Percentiles rank a stretch among this genome's conserved stretches.
phyloP scores from a whole-genome alignment of 1,284 basidiomycete genomes.

The Cyathus pygmaeus region DNA sequence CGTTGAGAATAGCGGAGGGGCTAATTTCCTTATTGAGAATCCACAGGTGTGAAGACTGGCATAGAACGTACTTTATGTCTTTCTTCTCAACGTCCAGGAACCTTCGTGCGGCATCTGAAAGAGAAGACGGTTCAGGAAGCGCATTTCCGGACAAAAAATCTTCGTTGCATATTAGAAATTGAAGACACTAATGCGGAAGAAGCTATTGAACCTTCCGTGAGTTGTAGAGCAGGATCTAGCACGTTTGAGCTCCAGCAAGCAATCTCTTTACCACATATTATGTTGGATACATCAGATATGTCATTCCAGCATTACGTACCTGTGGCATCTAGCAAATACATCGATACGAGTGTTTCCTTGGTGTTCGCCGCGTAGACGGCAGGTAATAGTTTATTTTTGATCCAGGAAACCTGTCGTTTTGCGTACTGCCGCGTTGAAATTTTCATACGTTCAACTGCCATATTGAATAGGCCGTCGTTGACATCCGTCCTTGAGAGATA shows the following conservation, averaged over 20 bases:
- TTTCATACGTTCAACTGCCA: constrained; percentile 86
- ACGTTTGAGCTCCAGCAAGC: constrained; percentile 73
- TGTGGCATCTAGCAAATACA: constrained; percentile 83
- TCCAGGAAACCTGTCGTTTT: constrained; percentile 92
- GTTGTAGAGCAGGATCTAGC: constrained; percentile 55
- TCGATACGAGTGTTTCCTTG: constrained; percentile 48
- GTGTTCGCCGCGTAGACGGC: constrained; percentile 66
- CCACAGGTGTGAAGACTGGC: not conserved
- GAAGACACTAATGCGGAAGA: not conserved
- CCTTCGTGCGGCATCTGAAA: constrained; percentile 65
- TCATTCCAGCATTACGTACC: constrained; percentile 50
- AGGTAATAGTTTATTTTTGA: constrained; percentile 90
- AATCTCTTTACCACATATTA: constrained; percentile 54
- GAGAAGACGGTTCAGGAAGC: constrained; percentile 67
- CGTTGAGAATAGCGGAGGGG: constrained; percentile 65
- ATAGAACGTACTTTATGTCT: constrained; percentile 57
- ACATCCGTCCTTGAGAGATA: constrained; percentile 14
- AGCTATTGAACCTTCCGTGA: constrained; percentile 58
- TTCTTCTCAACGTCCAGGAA: constrained; percentile 62
- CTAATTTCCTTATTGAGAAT: constrained; percentile 29
- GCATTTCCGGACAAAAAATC: constrained; percentile 65
- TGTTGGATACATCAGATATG: no score
- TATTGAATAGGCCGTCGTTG: constrained; percentile 58
- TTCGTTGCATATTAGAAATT: constrained; percentile 32
- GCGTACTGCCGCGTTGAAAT: constrained; percentile 91